Percentiles rank a stretch among this genome's conserved stretches.
Conservation (phyloP, 148 eudicot genomes). For the Chenopodium suecicum region DNA sequence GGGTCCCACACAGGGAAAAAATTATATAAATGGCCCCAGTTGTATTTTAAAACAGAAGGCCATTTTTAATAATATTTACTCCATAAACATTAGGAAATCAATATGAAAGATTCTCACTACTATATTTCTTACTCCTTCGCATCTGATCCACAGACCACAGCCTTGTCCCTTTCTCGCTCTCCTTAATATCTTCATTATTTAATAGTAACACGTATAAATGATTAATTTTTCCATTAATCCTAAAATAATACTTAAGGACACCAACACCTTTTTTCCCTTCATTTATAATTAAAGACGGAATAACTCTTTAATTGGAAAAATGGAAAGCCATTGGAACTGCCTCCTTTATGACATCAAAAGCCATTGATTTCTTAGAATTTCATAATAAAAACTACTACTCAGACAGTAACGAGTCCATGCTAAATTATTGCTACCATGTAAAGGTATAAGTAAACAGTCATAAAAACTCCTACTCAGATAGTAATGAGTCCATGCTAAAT, state of each 20-base stretch:
- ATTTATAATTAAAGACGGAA: conserved; percentile 17
- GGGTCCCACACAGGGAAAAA: conserved; percentile 8
- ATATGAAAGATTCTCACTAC: conserved; percentile 20
- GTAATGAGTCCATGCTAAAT: not conserved
- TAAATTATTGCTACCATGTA: conserved; percentile 8
- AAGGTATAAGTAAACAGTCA: not conserved
- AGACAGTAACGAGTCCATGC: not conserved
- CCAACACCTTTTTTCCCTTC: not conserved
- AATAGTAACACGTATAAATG: not conserved
- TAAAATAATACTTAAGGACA: conserved; percentile 3
- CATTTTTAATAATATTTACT: not conserved
- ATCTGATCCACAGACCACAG: conserved; percentile 17
- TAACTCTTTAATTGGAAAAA: conserved; percentile 22
- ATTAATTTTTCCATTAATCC: not conserved
- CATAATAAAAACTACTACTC: not conserved
- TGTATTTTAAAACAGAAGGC: not conserved
- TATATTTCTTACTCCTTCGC: not conserved
- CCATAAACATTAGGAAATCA: not conserved
- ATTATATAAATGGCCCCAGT: not conserved
- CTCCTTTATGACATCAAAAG: conserved; percentile 26
- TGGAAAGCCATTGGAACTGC: conserved; percentile 27
- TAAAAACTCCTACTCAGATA: not conserved
- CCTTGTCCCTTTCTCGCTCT: not conserved
- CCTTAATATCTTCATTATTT: not conserved
- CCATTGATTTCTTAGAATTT: conserved; percentile 9